Percentiles rank a stretch among this genome's conserved stretches.
These are phyloP conservation scores for Asterochloris sp. DNA, from an alignment of 139 green algal species.

Conservation along the genomic window DNA sequence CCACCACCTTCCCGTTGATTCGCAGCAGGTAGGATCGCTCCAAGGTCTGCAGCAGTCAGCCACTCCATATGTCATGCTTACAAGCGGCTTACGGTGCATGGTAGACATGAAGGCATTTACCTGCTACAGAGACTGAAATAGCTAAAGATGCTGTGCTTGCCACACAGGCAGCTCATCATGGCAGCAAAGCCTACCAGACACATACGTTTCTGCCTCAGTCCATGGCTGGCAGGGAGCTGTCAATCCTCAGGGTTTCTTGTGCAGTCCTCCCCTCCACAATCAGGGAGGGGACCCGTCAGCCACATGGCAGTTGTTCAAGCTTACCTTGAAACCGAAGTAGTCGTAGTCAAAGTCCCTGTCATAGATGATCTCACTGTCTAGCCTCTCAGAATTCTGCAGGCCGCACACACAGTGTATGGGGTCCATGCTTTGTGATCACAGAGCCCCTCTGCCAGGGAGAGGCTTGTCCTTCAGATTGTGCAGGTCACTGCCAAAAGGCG, in stretches of 20 bases:
- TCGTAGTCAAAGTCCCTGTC: conserved; percentile 99
- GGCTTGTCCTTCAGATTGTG: not conserved
- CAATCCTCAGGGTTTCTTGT: too few relatives aligned
- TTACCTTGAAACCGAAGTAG: conserved; percentile 99
- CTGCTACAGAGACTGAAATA: not conserved
- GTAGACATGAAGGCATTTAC: not conserved
- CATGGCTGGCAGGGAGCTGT: too few relatives aligned
- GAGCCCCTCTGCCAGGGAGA: not conserved
- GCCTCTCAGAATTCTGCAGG: conserved; percentile 69
- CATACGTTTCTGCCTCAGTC: too few relatives aligned
- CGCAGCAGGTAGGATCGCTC: conserved; percentile 98
- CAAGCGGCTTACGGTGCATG: not conserved
- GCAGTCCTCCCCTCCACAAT: too few relatives aligned
- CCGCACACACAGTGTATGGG: not conserved
- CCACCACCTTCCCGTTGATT: conserved; percentile 93
- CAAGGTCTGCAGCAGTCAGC: conserved; percentile 70
- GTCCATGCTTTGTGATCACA: not conserved
- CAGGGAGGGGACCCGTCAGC: too few relatives aligned
- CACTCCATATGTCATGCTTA: too few relatives aligned
- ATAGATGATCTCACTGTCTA: conserved; percentile 98
- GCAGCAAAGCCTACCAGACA: too few relatives aligned
- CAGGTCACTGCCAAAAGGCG: not conserved
- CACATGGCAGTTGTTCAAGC: too few relatives aligned
- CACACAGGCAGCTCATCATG: too few relatives aligned
- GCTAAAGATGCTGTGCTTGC: not conserved